Conservation (phyloP, 352 stramenopile species). For the Aphanomyces astaci region DNA sequence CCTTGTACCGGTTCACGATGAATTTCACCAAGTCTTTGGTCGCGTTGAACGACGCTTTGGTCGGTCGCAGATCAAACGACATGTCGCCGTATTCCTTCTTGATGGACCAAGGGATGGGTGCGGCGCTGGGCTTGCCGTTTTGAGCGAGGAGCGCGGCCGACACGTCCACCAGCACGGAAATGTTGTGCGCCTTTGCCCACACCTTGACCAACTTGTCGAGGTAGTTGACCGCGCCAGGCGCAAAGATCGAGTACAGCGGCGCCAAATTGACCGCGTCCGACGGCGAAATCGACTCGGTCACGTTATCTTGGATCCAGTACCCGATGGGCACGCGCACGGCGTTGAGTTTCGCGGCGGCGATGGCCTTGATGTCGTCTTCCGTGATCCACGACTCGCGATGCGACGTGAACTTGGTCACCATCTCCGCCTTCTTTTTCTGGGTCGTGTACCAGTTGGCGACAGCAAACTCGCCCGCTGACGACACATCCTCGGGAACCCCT, state of each 20-base stretch:
- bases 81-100: constrained; percentile 27
- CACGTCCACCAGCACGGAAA: constrained; percentile 23
- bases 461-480: background rate
- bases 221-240: constrained; percentile 24
- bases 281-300: background rate
- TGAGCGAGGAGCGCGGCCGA: constrained; percentile 15
- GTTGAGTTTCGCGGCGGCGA: constrained; percentile 35
- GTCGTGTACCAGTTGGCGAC: background rate
- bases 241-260: background rate
- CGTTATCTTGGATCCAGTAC: constrained; percentile 47
- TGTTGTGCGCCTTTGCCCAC: constrained; percentile 34
- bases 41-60: constrained; percentile 19
- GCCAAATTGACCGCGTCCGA: constrained; percentile 1
- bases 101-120: background rate
- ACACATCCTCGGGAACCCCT: constrained; percentile 11
- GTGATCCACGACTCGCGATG: constrained; percentile 22
- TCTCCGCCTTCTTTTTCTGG: background rate
- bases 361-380: constrained; percentile 39
- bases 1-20: constrained; percentile 28
- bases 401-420: background rate
- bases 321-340: constrained; percentile 49
- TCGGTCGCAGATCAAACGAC: constrained; percentile 21
- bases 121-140: constrained; percentile 17
- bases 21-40: constrained; percentile 29
- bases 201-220: constrained; percentile 30